Percentiles rank a stretch among this genome's conserved stretches.
phyloP scores from a whole-genome alignment of 371 early-diverging fungal genomes.

The Fennellomyces sp. region DNA sequence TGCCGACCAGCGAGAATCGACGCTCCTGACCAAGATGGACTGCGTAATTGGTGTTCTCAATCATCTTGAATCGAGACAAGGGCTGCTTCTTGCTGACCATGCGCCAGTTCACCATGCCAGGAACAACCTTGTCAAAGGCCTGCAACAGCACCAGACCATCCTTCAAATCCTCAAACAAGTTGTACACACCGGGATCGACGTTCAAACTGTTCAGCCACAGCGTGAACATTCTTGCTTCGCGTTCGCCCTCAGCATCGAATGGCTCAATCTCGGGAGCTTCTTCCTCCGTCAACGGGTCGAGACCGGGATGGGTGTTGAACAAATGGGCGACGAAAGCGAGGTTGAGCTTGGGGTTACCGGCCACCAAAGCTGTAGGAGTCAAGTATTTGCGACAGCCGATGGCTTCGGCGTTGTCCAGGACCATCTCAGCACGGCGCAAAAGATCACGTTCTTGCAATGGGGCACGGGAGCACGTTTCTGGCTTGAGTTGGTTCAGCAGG shows the following conservation, averaged over 20 bases:
- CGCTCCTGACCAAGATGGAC: constrained; percentile 85
- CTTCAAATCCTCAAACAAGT: constrained; percentile 83
- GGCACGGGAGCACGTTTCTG: constrained; percentile 76
- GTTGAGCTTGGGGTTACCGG: constrained; percentile 95
- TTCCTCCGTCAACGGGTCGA: constrained; percentile 87
- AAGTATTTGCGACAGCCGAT: constrained; percentile 93
- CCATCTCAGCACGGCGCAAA: constrained; percentile 81
- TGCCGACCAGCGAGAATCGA: constrained; percentile 90
- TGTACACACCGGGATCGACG: constrained; percentile 94
- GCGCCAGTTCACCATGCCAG: constrained; percentile 91
- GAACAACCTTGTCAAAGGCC: constrained; percentile 91
- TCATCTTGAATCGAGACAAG: constrained; percentile 88
- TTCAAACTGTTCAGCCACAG: constrained; percentile 95
- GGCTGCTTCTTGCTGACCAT: constrained; percentile 77
- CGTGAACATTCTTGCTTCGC: constrained; percentile 95
- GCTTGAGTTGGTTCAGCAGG: constrained; percentile 90
- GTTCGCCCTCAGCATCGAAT: constrained; percentile 87
- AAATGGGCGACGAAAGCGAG: constrained; percentile 94
- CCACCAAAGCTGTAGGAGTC: constrained; percentile 89
- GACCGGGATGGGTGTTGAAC: constrained; percentile 94
- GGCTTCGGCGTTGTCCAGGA: constrained; percentile 90
- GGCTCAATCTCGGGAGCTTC: constrained; percentile 89
- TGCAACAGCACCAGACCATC: constrained; percentile 87
- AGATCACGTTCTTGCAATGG: constrained; percentile 84
- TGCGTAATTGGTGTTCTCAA: constrained; percentile 95